Evolutionary conservation across 1,284 basidiomycete species (phyloP).

Genomic region (Hortiboletus rubellus): DNA sequence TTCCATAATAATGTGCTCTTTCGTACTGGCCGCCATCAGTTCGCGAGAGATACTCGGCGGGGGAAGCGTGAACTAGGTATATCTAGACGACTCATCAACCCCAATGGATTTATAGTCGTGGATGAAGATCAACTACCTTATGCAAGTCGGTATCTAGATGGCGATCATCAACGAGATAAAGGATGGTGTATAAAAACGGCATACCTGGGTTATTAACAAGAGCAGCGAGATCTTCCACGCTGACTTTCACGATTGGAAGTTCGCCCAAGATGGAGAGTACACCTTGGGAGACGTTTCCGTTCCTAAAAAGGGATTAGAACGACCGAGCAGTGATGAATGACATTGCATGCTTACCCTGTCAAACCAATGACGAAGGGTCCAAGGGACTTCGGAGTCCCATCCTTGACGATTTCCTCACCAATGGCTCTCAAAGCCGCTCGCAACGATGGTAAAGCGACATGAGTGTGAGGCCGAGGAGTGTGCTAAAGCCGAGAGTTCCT

Average conservation of each 20-base stretch:
- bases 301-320: constrained; percentile 40
- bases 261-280: constrained; percentile 70
- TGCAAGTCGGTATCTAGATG: constrained; percentile 51
- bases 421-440: constrained; percentile 58
- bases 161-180: background rate
- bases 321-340: background rate
- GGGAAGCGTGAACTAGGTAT: constrained; percentile 75
- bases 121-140: constrained; percentile 39
- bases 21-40: constrained; percentile 58
- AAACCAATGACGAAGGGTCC: constrained; percentile 82
- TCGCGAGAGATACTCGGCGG: constrained; percentile 67
- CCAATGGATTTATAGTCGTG: background rate
- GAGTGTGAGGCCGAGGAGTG: constrained; percentile 78
- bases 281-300: constrained; percentile 79
- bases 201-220: constrained; percentile 55
- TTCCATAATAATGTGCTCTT: constrained; percentile 69
- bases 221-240: constrained; percentile 55
- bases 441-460: constrained; percentile 60
- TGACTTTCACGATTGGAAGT: constrained; percentile 64
- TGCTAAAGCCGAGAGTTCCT: constrained; percentile 41
- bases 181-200: background rate
- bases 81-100: constrained; percentile 46
- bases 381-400: constrained; percentile 62
- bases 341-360: constrained; percentile 60
- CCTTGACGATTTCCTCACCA: constrained; percentile 54